Percentiles rank a stretch among this genome's conserved stretches.
phyloP scores from a whole-genome alignment of 768 basidiomycete species.

The Collybiopsis confluens region DNA sequence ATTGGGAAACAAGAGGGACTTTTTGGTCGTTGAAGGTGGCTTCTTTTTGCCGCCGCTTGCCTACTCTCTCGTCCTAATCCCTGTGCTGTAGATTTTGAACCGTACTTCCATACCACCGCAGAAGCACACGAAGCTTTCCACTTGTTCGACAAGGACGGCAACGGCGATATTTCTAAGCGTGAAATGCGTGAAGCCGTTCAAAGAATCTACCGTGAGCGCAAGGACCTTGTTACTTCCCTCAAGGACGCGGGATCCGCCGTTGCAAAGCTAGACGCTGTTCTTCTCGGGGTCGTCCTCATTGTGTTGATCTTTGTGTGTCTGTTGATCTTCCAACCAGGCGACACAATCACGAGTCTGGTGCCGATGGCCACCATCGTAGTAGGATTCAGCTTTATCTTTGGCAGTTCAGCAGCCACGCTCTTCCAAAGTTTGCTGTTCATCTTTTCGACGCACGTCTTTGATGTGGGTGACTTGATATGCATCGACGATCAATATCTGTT shows the following conservation, averaged over 20 bases:
- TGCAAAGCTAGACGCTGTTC: constrained; percentile 73
- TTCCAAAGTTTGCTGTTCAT: constrained; percentile 86
- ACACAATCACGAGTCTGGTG: constrained; percentile 69
- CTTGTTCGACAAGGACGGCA: constrained; percentile 77
- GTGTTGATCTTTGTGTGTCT: constrained; percentile 64
- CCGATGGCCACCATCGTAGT: constrained; percentile 77
- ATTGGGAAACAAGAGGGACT: constrained; percentile 52
- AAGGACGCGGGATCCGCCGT: constrained; percentile 77
- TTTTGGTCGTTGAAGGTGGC: constrained; percentile 66
- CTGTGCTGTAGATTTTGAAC: constrained; percentile 58
- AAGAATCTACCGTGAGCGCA: constrained; percentile 75
- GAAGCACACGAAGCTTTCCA: constrained; percentile 75
- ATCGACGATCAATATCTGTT: constrained; percentile 61
- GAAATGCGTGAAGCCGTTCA: constrained; percentile 85
- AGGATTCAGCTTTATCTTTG: constrained; percentile 84
- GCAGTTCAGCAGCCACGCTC: constrained; percentile 72
- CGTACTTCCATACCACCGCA: constrained; percentile 67
- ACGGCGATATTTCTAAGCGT: constrained; percentile 71
- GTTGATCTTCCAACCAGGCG: constrained; percentile 66
- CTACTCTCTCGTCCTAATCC: not conserved
- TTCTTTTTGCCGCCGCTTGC: not conserved
- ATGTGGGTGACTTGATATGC: constrained; percentile 78
- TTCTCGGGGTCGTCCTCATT: constrained; percentile 54
- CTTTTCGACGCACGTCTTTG: constrained; percentile 82
- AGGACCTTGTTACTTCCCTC: constrained; percentile 62